Percentiles rank a stretch among this genome's conserved stretches.
Conservation (phyloP, 176 grass and related monocot species). For the Melocanna baccifera region DNA sequence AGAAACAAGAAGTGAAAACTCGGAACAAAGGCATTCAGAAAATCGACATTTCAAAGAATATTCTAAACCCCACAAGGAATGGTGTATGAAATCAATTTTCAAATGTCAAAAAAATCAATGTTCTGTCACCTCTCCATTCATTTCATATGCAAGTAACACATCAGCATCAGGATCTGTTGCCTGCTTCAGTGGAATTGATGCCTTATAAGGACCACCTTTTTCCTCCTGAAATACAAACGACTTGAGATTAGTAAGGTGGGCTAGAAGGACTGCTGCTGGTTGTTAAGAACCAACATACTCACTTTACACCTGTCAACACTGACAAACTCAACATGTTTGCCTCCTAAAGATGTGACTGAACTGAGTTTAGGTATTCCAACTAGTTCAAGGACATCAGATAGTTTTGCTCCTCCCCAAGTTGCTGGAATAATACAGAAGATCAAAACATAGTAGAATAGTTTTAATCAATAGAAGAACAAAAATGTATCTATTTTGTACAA, state of each 20-base stretch:
- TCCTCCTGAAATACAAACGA: conserved; percentile 67
- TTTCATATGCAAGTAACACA: conserved; percentile 98
- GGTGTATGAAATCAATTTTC: neutral
- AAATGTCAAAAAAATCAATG: conserved; percentile 3
- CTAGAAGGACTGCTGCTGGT: neutral
- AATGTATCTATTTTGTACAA: neutral
- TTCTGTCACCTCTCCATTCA: conserved; percentile 86
- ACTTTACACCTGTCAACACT: conserved; percentile 89
- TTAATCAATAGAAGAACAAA: conserved; percentile 4
- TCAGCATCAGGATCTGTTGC: conserved; percentile 90
- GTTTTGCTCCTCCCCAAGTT: conserved; percentile 85
- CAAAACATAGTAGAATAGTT: conserved; percentile 9
- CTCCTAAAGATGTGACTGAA: conserved; percentile 71
- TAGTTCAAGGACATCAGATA: conserved; percentile 78
- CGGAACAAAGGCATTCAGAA: neutral
- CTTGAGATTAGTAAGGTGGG: neutral
- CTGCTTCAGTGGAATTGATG: conserved; percentile 87
- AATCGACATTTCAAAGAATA: neutral
- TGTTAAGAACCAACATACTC: conserved; percentile 39
- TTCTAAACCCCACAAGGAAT: neutral
- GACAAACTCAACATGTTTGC: conserved; percentile 83
- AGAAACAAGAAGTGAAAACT: neutral
- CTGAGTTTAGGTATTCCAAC: conserved; percentile 63
- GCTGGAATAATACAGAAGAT: conserved; percentile 45
- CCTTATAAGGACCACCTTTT: conserved; percentile 93